Evolutionary conservation across 257 asterid genomes (phyloP).

Genomic region (Solanum piurae): DNA sequence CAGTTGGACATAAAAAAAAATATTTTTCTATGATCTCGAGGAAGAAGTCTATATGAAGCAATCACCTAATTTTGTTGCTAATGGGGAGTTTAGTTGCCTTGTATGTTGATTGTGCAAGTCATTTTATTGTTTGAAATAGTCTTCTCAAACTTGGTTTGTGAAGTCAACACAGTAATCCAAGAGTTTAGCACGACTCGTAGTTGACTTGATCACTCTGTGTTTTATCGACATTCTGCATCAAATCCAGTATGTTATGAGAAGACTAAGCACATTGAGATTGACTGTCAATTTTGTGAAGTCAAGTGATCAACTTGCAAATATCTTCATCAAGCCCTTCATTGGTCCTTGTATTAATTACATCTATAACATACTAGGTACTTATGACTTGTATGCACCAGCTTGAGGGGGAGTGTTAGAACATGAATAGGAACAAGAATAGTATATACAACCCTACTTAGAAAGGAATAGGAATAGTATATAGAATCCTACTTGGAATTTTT

Average conservation of each 20-base stretch:
- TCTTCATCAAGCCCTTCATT: neutral
- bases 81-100: neutral
- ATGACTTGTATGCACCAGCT: neutral
- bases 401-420: neutral
- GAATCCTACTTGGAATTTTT: neutral
- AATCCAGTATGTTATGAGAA: neutral
- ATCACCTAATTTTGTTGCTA: neutral
- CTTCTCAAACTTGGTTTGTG: neutral
- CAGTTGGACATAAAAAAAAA: neutral
- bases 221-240: neutral
- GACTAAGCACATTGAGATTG: neutral
- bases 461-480: neutral
- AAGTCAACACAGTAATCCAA: neutral
- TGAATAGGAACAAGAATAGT: neutral
- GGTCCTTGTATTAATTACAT: neutral
- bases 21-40: neutral
- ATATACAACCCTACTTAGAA: neutral
- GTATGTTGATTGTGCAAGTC: neutral
- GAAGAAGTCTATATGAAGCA: neutral
- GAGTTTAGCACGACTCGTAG: neutral
- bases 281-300: neutral
- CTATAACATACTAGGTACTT: neutral
- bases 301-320: neutral
- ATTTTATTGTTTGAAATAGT: neutral
- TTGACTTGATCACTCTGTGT: neutral